phyloP scores from a whole-genome alignment of 352 stramenopile genomes.

The Phytophthora palmivora region DNA sequence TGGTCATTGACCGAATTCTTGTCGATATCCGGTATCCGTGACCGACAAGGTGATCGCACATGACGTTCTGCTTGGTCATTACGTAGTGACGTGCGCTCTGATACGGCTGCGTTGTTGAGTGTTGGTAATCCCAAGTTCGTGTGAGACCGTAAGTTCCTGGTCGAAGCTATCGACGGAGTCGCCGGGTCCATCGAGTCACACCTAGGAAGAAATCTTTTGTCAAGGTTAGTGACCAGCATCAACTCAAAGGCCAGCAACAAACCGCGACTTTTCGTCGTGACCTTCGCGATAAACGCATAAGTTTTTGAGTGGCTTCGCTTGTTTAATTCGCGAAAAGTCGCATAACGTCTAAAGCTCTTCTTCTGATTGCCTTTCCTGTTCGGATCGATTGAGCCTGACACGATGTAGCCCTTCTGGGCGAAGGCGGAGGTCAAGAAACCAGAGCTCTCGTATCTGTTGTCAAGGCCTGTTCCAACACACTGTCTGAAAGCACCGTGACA shows the following conservation, averaged over 20 bases:
- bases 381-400: too few species aligned
- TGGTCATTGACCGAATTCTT: not conserved
- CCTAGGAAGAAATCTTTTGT: too few species aligned
- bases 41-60: not conserved
- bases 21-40: not conserved
- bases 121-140: not conserved
- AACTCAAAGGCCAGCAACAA: not conserved
- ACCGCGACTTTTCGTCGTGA: not conserved
- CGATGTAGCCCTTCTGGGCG: too few species aligned
- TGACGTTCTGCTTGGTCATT: not conserved
- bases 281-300: not conserved
- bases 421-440: too few species aligned
- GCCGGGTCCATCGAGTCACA: too few species aligned
- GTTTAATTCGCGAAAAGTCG: not conserved
- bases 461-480: too few species aligned
- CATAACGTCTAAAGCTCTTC: not conserved
- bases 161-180: too few species aligned
- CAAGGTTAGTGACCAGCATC: too few species aligned
- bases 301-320: not conserved
- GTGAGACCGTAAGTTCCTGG: too few species aligned
- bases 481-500: too few species aligned
- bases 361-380: too few species aligned
- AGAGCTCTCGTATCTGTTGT: too few species aligned
- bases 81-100: not conserved
- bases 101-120: not conserved